Percentiles rank a stretch among this genome's conserved stretches.
Evolutionary conservation across 441 rosid genomes (phyloP).

Genomic region (Jatropha multifida): DNA sequence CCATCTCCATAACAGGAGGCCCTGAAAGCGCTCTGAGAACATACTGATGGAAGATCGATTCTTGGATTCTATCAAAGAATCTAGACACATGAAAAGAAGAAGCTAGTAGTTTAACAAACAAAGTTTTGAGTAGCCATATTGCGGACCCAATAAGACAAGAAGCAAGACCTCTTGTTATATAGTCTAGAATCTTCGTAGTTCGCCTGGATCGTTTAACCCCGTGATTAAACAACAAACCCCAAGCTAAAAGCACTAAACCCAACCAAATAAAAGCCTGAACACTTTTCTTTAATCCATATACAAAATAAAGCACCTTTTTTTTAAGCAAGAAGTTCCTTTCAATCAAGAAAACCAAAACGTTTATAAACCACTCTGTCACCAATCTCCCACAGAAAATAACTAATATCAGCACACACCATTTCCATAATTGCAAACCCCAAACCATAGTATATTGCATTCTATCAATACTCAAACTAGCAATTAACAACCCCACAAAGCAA

Average conservation of each 20-base stretch:
- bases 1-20: constrained; percentile 46
- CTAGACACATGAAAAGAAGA: constrained; percentile 44
- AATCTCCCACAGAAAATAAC: constrained; percentile 54
- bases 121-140: constrained; percentile 43
- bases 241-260: constrained; percentile 48
- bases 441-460: constrained; percentile 26
- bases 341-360: constrained; percentile 43
- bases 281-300: constrained; percentile 47
- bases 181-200: constrained; percentile 36
- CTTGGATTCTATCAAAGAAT: constrained; percentile 57
- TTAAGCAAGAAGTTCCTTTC: constrained; percentile 52
- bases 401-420: constrained; percentile 52
- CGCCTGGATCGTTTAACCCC: constrained; percentile 41
- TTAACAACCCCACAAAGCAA: constrained; percentile 39
- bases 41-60: constrained; percentile 52
- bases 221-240: constrained; percentile 48
- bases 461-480: constrained; percentile 53
- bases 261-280: constrained; percentile 51
- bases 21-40: constrained; percentile 43
- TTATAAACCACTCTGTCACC: constrained; percentile 45
- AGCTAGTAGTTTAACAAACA: constrained; percentile 41
- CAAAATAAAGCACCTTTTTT: constrained; percentile 60
- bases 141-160: constrained; percentile 41
- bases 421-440: constrained; percentile 60
- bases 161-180: constrained; percentile 47